Evolutionary conservation across 176 grass and related monocot species (phyloP), one percentile per base, ranked within the genome.

Genomic region (Tillandsia fasciculata): DNA sequence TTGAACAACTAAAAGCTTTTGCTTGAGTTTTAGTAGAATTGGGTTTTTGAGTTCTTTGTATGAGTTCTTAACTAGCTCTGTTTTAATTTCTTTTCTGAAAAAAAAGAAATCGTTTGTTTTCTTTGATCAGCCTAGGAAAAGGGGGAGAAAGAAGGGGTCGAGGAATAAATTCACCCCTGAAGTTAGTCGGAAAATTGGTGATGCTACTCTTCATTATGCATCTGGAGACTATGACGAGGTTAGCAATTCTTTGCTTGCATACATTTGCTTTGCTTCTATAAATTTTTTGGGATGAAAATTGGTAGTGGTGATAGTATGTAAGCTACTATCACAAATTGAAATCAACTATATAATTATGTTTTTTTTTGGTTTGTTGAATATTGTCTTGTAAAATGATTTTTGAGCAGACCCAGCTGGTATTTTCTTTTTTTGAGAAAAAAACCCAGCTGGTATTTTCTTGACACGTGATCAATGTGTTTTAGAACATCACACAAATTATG

Each of bases 201-300:
- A 92, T 67, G 93, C 88, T 29, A 87, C 88, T n/a, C 74, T 96
- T 67, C 74, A 87, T 58, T 92, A 76, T 70, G 82, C 83, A 53
- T 83, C 90, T 49, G 82, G 72, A 71, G 77, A 80, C 29, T 96
- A 92, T 73, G 78, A 85, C 51, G 83, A 87, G 88, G 90, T 93
- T 15, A 51, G 72, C 22, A 64, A 57, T 54, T 83, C 64, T 49
- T 13, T 12, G 2, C 18, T 48, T 11, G 11, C 11, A 26, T 5
- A 11, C 67, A 50, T 18, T 26, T 22, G 22, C 10, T 49, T 67
- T 67, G 24, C 23, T 70, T n/a, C 26, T 28, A 14, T 27, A 28
- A 15, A 53, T 56, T 23, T 2, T 56, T 42, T 7, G 7, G 33
- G 33, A 6, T 42, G 4, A 42, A 42, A 42, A 5, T 42, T 42